phyloP scores from a whole-genome alignment of 345 rosid species.

The Trapa bicornis region DNA sequence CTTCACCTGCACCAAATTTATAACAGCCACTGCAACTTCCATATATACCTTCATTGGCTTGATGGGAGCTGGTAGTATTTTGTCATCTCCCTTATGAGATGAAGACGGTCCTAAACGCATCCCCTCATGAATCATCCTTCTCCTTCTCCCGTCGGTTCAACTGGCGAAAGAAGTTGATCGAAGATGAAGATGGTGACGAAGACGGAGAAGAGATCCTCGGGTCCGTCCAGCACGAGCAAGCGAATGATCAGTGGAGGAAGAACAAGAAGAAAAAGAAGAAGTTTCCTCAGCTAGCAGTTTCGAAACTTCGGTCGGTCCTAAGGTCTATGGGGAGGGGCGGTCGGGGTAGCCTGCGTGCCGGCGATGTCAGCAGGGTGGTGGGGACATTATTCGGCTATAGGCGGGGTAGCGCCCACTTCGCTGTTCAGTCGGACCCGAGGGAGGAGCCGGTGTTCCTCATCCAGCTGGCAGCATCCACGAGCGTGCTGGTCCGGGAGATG shows the following conservation, averaged over 20 bases:
- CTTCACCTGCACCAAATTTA: constrained; percentile 6
- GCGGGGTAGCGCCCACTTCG: constrained; percentile 73
- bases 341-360: constrained; percentile 16
- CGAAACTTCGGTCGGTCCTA: constrained; percentile 55
- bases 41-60: neutral
- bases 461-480: constrained; percentile 73
- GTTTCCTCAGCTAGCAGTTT: constrained; percentile 20
- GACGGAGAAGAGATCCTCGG: constrained; percentile 26
- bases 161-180: constrained; percentile 61
- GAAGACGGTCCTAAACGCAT: constrained; percentile 61
- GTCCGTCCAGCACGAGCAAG: constrained; percentile 13
- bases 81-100: constrained; percentile 13
- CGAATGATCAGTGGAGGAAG: neutral
- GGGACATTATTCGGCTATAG: constrained; percentile 88
- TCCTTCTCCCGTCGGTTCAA: constrained; percentile 82
- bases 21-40: neutral
- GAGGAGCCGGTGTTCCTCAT: constrained; percentile 50
- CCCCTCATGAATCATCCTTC: constrained; percentile 68
- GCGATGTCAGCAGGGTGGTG: constrained; percentile 41
- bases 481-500: constrained; percentile 75
- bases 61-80: neutral
- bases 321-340: constrained; percentile 23
- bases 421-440: constrained; percentile 67
- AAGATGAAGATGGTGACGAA: constrained; percentile 39
- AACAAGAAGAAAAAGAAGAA: constrained; percentile 6